These are phyloP conservation scores for Kandelia obovata DNA, from an alignment of 345 rosid species.

Conservation along the genomic window DNA sequence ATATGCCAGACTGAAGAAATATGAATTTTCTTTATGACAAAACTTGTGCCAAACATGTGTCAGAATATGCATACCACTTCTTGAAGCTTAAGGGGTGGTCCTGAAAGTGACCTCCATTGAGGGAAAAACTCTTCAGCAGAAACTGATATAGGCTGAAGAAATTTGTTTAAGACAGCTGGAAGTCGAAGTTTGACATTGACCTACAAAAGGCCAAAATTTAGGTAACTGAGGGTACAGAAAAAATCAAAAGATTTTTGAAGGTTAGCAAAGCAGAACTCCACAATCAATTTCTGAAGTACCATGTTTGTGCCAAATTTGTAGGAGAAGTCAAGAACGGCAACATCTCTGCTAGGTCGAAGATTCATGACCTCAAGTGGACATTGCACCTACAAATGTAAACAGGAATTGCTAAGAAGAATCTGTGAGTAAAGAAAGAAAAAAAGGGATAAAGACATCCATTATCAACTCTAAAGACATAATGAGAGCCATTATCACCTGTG, in stretches of 20 bases:
- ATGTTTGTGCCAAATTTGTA: slow-evolving; percentile 62
- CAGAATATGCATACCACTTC: slow-evolving; percentile 78
- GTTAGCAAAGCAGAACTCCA: neutral
- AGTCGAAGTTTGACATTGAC: slow-evolving; percentile 88
- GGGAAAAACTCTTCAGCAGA: slow-evolving; percentile 89
- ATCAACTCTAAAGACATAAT: neutral
- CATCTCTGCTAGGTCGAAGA: slow-evolving; percentile 86
- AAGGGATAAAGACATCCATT: neutral
- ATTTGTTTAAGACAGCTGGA: slow-evolving; percentile 91
- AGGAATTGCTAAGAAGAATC: neutral
- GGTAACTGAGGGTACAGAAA: slow-evolving; percentile 16
- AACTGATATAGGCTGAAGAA: slow-evolving; percentile 75
- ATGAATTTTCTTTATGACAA: neutral
- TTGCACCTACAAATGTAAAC: slow-evolving; percentile 65
- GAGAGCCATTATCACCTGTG: slow-evolving; percentile 59
- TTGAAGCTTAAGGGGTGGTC: slow-evolving; percentile 96
- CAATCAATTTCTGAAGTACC: slow-evolving; percentile 42
- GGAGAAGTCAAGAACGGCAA: slow-evolving; percentile 94
- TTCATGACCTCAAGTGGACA: slow-evolving; percentile 89
- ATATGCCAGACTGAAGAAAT: neutral
- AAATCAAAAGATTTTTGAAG: neutral
- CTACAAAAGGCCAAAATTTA: slow-evolving; percentile 39
- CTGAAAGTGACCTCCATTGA: slow-evolving; percentile 95
- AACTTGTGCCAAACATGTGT: slow-evolving; percentile 3
- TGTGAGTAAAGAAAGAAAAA: neutral